Base-by-base conservation (phyloP, 2,329 filamentous ascomycete genomes). In the Nectriaceae sp. region DNA sequence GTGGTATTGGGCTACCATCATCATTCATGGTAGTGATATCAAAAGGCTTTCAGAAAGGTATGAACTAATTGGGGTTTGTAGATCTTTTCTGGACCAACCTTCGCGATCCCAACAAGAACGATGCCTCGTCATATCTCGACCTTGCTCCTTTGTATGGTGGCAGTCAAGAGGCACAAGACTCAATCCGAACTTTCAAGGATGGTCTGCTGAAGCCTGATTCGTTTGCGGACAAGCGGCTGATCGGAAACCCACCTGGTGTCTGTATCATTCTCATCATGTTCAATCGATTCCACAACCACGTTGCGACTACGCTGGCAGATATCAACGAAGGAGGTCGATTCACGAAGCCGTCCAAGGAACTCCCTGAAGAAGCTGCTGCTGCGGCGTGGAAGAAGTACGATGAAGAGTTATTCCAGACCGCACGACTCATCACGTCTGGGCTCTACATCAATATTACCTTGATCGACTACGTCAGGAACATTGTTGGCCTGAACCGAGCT, bases 301-400 rank as follows among this genome's bases (percentile, higher is more conserved):
- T 91, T 0, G 91, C 89, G 2, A 80, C 84, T 45, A 87, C 93
- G 52, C 74, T 97, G 16, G 88, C 88, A 0, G 73, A 79, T n/a
- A 93, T 97, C 69, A 96, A 97, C 61, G 92, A 97, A 60, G 82
- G 83, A 38, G 85, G 84, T 15, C 82, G 89, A 19, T 97, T 96
- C 69, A 81, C 78, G 1, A 85, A 83, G 50, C 89, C 90, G 0
- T 62, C 73, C 0, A 68, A 74, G 4, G 55, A 70, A 1, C 71
- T 82, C 0, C 60, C 72, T 0, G 75, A 75, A 2, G 81, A 86
- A 36, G 73, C 75, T 21, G 68, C 70, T 0, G 70, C 67, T 0
- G 70, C 70, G 0, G 78, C 77, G 0, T 87, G 83, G 83, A 80
- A 78, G 56, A 88, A 87, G 68, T 83, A 85, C 47, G 88, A 92